These are phyloP conservation scores for Euphorbia corollata DNA, from an alignment of 441 rosid species.

Conservation along the genomic window DNA sequence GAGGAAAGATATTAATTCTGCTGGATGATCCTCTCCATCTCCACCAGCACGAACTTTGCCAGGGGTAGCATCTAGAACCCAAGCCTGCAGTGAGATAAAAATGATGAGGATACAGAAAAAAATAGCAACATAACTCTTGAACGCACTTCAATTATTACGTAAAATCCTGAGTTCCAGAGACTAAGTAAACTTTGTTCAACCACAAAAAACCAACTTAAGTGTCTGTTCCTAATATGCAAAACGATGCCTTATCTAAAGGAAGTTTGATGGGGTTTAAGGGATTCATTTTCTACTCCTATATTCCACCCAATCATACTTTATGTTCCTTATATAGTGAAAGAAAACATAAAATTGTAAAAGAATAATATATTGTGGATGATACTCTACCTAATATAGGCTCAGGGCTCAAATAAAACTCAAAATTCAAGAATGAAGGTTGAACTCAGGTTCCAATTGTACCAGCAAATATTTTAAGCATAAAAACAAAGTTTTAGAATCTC, in stretches of 20 bases:
- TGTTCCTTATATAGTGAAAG: background rate
- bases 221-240: background rate
- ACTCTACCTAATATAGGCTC: background rate
- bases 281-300: background rate
- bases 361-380: no score
- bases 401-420: background rate
- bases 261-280: background rate
- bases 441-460: background rate
- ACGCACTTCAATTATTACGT: background rate
- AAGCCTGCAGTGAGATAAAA: constrained; percentile 40
- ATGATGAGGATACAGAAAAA: background rate
- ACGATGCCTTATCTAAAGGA: background rate
- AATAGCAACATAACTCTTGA: constrained; percentile 4
- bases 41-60: constrained; percentile 86
- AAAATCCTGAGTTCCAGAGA: no score
- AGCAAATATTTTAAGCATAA: background rate
- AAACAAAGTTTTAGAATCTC: background rate
- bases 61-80: constrained; percentile 97
- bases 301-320: background rate
- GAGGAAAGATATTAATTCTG: constrained; percentile 67
- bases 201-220: background rate
- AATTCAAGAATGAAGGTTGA: background rate
- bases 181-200: background rate
- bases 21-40: constrained; percentile 89
- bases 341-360: background rate